Conservation (phyloP, 2,329 filamentous ascomycete genomes). For the Didymella arachidicola region DNA sequence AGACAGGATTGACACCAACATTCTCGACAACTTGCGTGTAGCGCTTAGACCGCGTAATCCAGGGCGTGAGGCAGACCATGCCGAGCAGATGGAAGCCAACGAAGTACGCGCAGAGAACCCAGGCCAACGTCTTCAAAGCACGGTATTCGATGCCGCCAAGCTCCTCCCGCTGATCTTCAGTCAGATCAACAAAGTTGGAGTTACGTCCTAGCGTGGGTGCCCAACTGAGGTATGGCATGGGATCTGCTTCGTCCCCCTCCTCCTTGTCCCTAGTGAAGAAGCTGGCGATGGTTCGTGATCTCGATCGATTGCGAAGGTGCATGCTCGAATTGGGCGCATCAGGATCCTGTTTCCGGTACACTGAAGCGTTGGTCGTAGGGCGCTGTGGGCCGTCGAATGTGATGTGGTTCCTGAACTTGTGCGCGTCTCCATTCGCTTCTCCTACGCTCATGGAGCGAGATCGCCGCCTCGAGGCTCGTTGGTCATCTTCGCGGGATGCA, state of each 20-base stretch:
- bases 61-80: slow-evolving; percentile 76
- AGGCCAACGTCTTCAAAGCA: slow-evolving; percentile 82
- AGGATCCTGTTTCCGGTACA: slow-evolving; percentile 29
- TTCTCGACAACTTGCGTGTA: slow-evolving; percentile 70
- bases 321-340: slow-evolving; percentile 28
- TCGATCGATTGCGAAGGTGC: slow-evolving; percentile 39
- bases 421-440: slow-evolving; percentile 50
- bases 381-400: slow-evolving; percentile 70
- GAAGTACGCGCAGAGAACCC: slow-evolving; percentile 81
- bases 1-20: slow-evolving; percentile 70
- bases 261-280: slow-evolving; percentile 66
- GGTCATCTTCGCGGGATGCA: slow-evolving; percentile 34
- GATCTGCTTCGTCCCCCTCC: slow-evolving; percentile 60
- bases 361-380: slow-evolving; percentile 42
- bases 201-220: slow-evolving; percentile 92
- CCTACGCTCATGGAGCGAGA: slow-evolving; percentile 40
- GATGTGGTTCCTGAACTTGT: slow-evolving; percentile 62
- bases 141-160: slow-evolving; percentile 96
- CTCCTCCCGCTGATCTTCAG: slow-evolving; percentile 91
- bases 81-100: slow-evolving; percentile 82
- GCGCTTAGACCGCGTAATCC: slow-evolving; percentile 71
- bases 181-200: slow-evolving; percentile 87
- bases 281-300: slow-evolving; percentile 64
- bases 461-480: slow-evolving; percentile 23
- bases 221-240: slow-evolving; percentile 91